Evolutionary conservation across 176 grass and related monocot genomes (phyloP), one percentile per base, ranked within the genome.

Genomic region (Triticum timopheevii): DNA sequence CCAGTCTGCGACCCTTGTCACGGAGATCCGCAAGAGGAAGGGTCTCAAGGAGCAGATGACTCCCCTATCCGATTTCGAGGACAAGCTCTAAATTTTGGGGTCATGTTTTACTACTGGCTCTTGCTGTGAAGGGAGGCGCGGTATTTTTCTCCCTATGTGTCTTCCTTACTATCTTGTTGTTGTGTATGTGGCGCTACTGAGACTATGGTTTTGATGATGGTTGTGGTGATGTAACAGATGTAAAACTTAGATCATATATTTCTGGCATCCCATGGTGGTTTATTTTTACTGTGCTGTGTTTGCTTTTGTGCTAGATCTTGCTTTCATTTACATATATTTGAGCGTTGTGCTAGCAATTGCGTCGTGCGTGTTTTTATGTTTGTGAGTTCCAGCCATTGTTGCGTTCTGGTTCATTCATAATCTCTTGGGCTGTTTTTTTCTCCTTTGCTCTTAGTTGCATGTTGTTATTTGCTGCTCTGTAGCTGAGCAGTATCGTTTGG

Each of bases 21-120:
- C 20, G 34, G 87, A 95, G 5, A 93, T 93, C 64, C 79, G 87
- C 82, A 89, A 89, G 87, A 89, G 87, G 82, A 89, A 89, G 88
- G 93, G 93, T 2, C 85, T 95, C 31, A 96, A 96, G 91, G 91
- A 93, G 20, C 91, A 93, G 84, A 96, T 93, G 84, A 93, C 91
- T 13, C 94, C 91, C 17, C 89, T 96, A 0, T 93, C 94, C 2
- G 91, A 96, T 2, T 96, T 78, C 3, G 91, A 95, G 83, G 91
- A 93, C 77, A 95, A 93, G 77, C 84, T 95, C 63, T 94, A 89
- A 76, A 73, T 34, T 73, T 72, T 76, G 24, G 24, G 24, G 4
- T 13, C 7, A 0, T 27, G 19, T 56, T 72, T 44, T 83, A 28
- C 17, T 65, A 1, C n/a, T 31, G 42, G 4, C 19, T 73, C 66